Base-by-base conservation (phyloP, 2,329 filamentous ascomycete genomes). In the Amesomyces nigricolor region DNA sequence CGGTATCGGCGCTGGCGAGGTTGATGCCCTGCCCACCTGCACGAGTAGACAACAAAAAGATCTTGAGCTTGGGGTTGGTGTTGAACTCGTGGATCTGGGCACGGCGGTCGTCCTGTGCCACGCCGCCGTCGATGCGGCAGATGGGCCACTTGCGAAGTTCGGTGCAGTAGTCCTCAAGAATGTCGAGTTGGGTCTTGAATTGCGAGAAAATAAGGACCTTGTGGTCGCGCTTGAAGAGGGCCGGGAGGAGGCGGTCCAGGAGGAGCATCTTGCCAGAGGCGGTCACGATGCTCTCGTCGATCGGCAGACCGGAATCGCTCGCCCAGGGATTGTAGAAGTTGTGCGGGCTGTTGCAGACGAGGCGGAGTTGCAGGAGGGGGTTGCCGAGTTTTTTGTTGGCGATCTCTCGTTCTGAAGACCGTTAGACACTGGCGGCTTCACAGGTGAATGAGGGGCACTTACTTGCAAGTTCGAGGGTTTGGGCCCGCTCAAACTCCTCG, bases 191-290 rank as follows among this genome's bases (percentile, higher is more conserved):
- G 0, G 87, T 95, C 56, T 91, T 95, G 74, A 99, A 99, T 67
- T 99, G 94, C 0, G 89, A 95, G 71, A 99, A 99, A 50, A 99
- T 90, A 45, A 99, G 81, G 29, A 97, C 87, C 67, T 97, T 97
- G 73, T 96, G 91, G 3, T 82, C 86, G 1, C 82, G 78, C 0
- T 75, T 62, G 56, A 99, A 86, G 0, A 99, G 78, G 2, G 78
- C 78, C 0, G 88, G 88, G 0, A 99, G 79, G 0, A 99, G 78
- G 0, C 90, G 84, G 68, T 99, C 94, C 0, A 99, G 81, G 0
- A 99, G 80, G 2, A 96, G 81, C 90, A 99, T 96, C 70, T 99
- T 99, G 13, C 94, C 94, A 0, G 91, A 96, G 0, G 89, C 83
- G 0, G 87, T 92, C 35, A 99, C 82, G 5, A 99, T 81, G 1